These are phyloP conservation scores for Medicago ruthenica DNA, from an alignment of 306 rosid species.

Conservation along the genomic window DNA sequence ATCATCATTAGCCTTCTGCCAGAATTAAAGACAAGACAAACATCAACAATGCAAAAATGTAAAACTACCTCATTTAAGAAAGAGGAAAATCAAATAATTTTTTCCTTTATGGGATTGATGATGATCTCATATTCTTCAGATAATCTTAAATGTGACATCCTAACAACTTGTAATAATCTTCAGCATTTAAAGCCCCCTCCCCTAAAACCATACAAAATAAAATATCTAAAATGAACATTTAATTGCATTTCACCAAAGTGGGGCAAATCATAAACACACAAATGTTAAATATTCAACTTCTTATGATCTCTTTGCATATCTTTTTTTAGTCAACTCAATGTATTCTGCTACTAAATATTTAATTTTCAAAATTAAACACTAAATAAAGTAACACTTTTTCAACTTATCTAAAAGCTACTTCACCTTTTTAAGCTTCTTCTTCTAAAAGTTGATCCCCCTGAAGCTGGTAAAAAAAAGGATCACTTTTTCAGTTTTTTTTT, in stretches of 20 bases:
- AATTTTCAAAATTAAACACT: constrained; percentile 39
- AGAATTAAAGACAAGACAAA: constrained; percentile 12
- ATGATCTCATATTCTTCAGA: constrained; percentile 38
- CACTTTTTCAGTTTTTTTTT: not conserved
- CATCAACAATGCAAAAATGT: constrained; percentile 26
- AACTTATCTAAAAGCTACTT: constrained; percentile 43
- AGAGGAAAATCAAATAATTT: not conserved
- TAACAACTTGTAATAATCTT: constrained; percentile 38
- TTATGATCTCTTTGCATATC: constrained; percentile 19
- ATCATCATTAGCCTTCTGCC: not conserved
- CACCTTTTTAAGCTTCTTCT: constrained; percentile 53
- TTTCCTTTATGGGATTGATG: constrained; percentile 3
- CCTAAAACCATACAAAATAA: not conserved
- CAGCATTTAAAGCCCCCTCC: constrained; percentile 39
- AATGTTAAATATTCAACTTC: constrained; percentile 34
- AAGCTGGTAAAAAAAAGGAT: constrained; percentile 40
- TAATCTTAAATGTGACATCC: constrained; percentile 42
- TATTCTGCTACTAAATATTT: constrained; percentile 35
- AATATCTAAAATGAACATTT: constrained; percentile 21
- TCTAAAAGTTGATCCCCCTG: constrained; percentile 51
- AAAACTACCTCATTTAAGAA: constrained; percentile 37
- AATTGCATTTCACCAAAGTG: constrained; percentile 40
- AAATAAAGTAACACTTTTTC: constrained; percentile 46
- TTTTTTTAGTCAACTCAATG: constrained; percentile 47
- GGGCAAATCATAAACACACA: constrained; percentile 33